Evolutionary conservation across 148 eudicot genomes (phyloP).

Genomic region (Amaranthus palmeri): DNA sequence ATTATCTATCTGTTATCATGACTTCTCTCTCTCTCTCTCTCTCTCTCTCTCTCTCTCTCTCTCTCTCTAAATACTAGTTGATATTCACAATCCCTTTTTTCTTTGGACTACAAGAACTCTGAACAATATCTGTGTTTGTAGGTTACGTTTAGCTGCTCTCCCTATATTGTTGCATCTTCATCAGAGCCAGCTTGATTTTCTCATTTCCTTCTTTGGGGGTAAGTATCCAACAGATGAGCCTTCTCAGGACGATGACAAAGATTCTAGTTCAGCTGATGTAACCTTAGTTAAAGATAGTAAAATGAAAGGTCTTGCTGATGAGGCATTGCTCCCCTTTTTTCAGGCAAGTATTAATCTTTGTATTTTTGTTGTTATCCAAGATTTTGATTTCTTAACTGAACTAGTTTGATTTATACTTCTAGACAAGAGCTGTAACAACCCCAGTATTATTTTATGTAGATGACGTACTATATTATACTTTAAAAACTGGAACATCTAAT

Average conservation of each 20-base stretch:
- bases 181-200: constrained; percentile 89
- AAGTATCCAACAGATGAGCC: constrained; percentile 31
- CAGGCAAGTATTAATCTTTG: constrained; percentile 52
- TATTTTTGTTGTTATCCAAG: neutral
- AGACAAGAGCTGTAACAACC: neutral
- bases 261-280: constrained; percentile 32
- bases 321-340: constrained; percentile 90
- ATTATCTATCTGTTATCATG: neutral
- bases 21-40: no score
- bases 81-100: neutral
- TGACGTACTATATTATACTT: neutral
- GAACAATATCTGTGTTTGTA: constrained; percentile 29
- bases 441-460: neutral
- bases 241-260: constrained; percentile 29
- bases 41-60: no score
- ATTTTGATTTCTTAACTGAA: constrained; percentile 3
- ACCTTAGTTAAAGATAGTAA: constrained; percentile 27
- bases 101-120: constrained; percentile 2
- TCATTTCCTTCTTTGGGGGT: constrained; percentile 72
- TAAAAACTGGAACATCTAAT: neutral
- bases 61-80: neutral
- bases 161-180: constrained; percentile 94
- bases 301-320: constrained; percentile 38
- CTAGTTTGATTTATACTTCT: neutral
- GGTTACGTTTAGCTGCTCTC: constrained; percentile 67